Percentiles rank a stretch among this genome's conserved stretches.
phyloP scores from a whole-genome alignment of 805 yeast genomes.

The Tanozyma kutaoensis region DNA sequence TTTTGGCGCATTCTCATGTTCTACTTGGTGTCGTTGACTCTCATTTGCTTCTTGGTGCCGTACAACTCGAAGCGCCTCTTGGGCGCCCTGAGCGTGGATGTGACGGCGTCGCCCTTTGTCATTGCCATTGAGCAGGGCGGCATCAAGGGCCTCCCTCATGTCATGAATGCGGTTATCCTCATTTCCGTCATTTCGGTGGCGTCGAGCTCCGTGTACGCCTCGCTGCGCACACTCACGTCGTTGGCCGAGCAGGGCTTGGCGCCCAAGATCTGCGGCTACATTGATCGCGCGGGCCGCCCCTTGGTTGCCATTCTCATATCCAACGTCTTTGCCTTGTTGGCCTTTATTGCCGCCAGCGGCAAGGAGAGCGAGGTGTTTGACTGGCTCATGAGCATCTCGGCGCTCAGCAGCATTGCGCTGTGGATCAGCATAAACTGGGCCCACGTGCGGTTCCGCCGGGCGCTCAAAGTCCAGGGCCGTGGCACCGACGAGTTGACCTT shows the following conservation, averaged over 20 bases:
- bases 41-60: constrained; percentile 61
- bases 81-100: constrained; percentile 23
- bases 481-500: constrained; percentile 20
- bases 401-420: constrained; percentile 63
- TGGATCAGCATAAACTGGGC: constrained; percentile 67
- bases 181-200: constrained; percentile 61
- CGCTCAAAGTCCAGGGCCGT: constrained; percentile 39
- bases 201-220: constrained; percentile 57
- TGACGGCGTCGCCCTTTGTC: constrained; percentile 59
- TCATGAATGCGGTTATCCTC: constrained; percentile 57
- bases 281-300: constrained; percentile 74
- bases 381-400: constrained; percentile 71
- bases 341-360: constrained; percentile 51
- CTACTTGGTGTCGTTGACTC: constrained; percentile 44
- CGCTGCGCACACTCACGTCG: constrained; percentile 41
- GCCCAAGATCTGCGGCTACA: constrained; percentile 48
- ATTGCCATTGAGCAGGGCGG: constrained; percentile 57
- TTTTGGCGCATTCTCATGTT: constrained; percentile 71
- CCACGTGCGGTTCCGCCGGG: constrained; percentile 52
- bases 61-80: constrained; percentile 30
- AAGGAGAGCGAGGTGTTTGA: constrained; percentile 46
- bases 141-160: constrained; percentile 47
- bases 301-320: constrained; percentile 47
- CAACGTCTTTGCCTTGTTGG: constrained; percentile 41
- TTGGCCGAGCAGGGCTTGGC: constrained; percentile 55